phyloP scores from a whole-genome alignment of 2,329 filamentous ascomycete species.

The Monilinia vaccinii-corymbosi region DNA sequence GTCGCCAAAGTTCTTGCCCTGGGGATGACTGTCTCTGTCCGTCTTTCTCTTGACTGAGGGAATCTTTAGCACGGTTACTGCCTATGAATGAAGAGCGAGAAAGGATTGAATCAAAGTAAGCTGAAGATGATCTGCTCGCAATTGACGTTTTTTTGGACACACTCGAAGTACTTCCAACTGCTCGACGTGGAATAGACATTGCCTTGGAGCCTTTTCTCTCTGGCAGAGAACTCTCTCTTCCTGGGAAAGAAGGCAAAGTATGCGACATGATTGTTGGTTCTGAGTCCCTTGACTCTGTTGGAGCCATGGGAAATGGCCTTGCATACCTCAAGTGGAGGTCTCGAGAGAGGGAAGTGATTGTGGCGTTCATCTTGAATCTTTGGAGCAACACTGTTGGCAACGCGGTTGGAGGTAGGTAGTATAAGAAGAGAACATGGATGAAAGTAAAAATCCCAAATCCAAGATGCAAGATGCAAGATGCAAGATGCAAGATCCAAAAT shows the following conservation, averaged over 20 bases:
- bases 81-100: conserved; percentile 20
- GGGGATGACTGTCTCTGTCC: conserved; percentile 14
- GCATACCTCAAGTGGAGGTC: conserved; percentile 21
- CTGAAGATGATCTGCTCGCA: conserved; percentile 19
- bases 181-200: conserved; percentile 22
- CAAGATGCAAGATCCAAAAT: no score
- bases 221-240: conserved; percentile 8
- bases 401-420: no score
- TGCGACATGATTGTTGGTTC: conserved; percentile 7
- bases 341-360: conserved; percentile 5
- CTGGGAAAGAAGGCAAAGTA: conserved; percentile 14
- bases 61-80: conserved; percentile 21
- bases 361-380: not conserved
- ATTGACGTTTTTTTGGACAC: conserved; percentile 16
- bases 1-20: conserved; percentile 25
- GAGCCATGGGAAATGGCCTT: conserved; percentile 22
- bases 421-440: not conserved
- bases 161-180: conserved; percentile 18
- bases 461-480: no score
- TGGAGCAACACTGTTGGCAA: no score
- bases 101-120: conserved; percentile 19
- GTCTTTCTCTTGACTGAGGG: conserved; percentile 22
- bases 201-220: conserved; percentile 11
- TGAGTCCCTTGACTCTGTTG: conserved; percentile 1
- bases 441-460: not conserved